These are phyloP conservation scores for Zygosaccharomyces pseudobailii DNA, from an alignment of 1,139 yeast species.

Conservation along the genomic window DNA sequence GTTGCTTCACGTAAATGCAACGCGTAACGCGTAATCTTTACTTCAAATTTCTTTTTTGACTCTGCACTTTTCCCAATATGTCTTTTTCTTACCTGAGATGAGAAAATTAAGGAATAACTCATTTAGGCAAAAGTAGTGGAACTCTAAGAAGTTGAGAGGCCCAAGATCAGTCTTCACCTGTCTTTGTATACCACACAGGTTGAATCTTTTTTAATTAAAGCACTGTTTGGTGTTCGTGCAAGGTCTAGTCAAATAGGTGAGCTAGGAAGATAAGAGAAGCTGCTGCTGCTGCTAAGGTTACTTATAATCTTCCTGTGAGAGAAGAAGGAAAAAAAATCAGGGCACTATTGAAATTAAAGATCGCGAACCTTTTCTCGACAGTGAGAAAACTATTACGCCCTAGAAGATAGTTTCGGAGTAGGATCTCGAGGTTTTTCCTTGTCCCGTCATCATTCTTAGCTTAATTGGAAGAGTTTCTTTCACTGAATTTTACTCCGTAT, in stretches of 20 bases:
- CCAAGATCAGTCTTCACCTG: neutral
- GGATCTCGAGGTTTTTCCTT: neutral
- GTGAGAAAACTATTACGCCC: neutral
- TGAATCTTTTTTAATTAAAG: neutral
- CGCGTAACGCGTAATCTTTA: neutral
- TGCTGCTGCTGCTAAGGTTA: neutral
- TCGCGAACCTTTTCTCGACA: neutral
- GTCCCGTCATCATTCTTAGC: neutral
- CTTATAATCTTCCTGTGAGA: neutral
- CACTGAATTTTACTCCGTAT: neutral
- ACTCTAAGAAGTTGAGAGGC: neutral
- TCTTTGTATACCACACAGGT: neutral
- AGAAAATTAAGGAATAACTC: conserved; percentile 1
- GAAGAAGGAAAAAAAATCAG: neutral
- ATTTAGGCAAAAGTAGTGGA: conserved; percentile 1
- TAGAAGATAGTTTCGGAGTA: neutral
- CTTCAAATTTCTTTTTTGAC: neutral
- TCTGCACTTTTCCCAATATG: neutral
- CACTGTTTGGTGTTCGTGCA: neutral
- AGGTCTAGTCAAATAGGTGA: neutral
- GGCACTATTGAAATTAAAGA: neutral
- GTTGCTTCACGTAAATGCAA: neutral
- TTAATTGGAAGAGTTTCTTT: neutral
- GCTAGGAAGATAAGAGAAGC: neutral
- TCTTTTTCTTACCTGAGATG: neutral